Evolutionary conservation across 495 filamentous ascomycete species (phyloP), one percentile per base, ranked within the genome.

Genomic region (Aspergillus nidulans): DNA sequence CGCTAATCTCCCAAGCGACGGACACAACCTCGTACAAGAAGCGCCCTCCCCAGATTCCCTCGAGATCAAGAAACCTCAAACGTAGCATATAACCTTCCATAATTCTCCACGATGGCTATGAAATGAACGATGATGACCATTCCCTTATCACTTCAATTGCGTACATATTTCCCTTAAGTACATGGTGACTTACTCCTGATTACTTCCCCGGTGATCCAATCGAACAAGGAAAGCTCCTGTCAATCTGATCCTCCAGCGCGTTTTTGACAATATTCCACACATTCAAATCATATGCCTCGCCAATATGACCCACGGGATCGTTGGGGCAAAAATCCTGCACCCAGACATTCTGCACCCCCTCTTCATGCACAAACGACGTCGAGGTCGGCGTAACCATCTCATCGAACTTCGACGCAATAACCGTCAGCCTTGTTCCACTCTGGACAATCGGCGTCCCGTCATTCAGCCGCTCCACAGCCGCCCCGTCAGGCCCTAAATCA

Each of bases 241-340:
- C 21, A n/a, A 68, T 69, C 23, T 63, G 66, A 12, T 60, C 69
- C 36, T 76, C 71, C 39, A 82, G 53, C 34, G 74, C 79, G 55
- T 81, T 81, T 47, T 75, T 64, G 18, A 82, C 71, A 63, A 82
- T 55, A 28, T 80, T 72, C 77, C 78, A 81, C 1, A 82, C 76
- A 61, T 78, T 77, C 57, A 70, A 61, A 60, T 82, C 79, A 66
- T 75, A 81, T 21, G 74, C 75, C 53, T 80, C 72, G 3, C 77
- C 77, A 39, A 78, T 75, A 54, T 82, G 79, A 3, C 78, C 79
- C 5, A 81, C 77, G 0, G 62, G 59, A 41, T 81, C 79, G 3
- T 74, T 45, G 0, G 69, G 69, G 28, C 78, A 81, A 10, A 62
- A 69, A 49, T 73, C 65, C 67, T 82, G 77, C 19, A 82, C 65